Evolutionary conservation across 805 yeast genomes (phyloP).

Genomic region (Sugiyamaella mastotermitis): DNA sequence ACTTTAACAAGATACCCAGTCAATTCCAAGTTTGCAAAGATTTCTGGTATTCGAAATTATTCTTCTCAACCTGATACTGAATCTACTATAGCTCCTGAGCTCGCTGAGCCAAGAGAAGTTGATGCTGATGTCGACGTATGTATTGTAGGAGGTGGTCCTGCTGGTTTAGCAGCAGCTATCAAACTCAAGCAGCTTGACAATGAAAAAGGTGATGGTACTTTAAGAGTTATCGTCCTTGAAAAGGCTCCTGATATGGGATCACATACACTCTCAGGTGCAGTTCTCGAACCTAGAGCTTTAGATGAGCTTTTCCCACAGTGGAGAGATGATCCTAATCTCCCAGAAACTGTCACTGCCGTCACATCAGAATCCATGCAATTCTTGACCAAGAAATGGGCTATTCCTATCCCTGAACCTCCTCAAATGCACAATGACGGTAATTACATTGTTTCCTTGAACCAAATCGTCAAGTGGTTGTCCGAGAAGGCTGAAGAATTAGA

Average conservation of each 20-base stretch:
- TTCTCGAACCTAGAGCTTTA: conserved; percentile 83
- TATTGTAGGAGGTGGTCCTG: conserved; percentile 97
- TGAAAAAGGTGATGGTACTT: conserved; percentile 54
- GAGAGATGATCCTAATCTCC: conserved; percentile 33
- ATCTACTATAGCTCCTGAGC: conserved; percentile 9
- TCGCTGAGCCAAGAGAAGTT: conserved; percentile 58
- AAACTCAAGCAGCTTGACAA: conserved; percentile 77
- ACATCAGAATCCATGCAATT: conserved; percentile 68
- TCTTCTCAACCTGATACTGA: not conserved
- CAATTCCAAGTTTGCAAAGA: not conserved
- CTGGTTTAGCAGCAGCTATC: conserved; percentile 93
- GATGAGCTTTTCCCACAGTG: conserved; percentile 74
- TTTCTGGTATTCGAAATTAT: not conserved
- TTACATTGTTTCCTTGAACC: conserved; percentile 77
- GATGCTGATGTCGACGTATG: conserved; percentile 93
- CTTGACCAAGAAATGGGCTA: conserved; percentile 51
- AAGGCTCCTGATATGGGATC: conserved; percentile 92
- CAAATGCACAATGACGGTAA: conserved; percentile 80
- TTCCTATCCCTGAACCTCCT: conserved; percentile 89
- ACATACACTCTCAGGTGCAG: conserved; percentile 91
- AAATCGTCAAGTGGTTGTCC: conserved; percentile 73
- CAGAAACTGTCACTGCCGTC: conserved; percentile 67
- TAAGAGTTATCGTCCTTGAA: conserved; percentile 84
- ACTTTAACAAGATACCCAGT: too few relatives aligned
- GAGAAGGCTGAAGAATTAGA: conserved; percentile 91